phyloP scores from a whole-genome alignment of 2,329 filamentous ascomycete genomes.

The Claviceps maximensis region DNA sequence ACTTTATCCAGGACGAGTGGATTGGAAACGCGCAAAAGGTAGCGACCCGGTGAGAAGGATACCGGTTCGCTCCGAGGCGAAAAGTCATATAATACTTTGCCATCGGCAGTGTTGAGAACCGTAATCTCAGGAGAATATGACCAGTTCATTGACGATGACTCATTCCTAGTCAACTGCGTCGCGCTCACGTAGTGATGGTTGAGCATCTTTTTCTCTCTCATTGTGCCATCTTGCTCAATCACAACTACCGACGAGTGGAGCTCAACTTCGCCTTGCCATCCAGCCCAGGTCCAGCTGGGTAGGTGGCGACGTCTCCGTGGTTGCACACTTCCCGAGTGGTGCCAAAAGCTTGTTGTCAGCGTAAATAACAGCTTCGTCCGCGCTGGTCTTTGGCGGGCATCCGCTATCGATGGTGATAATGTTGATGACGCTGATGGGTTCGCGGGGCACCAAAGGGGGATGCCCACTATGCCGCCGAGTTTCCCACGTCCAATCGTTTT shows the following conservation, averaged over 20 bases:
- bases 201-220: conserved; percentile 18
- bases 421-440: background rate
- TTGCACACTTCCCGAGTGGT: conserved; percentile 16
- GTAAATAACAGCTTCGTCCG: conserved; percentile 21
- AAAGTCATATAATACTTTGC: conserved; percentile 21
- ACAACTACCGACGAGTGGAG: conserved; percentile 20
- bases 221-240: conserved; percentile 17
- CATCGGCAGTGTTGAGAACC: conserved; percentile 15
- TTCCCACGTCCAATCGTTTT: conserved; percentile 17
- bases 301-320: conserved; percentile 17
- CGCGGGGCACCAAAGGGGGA: conserved; percentile 18
- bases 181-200: conserved; percentile 23
- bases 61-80: conserved; percentile 8
- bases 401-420: background rate
- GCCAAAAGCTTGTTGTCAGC: conserved; percentile 23
- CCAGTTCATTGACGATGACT: conserved; percentile 18
- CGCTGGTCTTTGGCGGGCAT: conserved; percentile 10
- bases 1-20: conserved; percentile 21
- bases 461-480: conserved; percentile 18
- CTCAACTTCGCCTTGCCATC: conserved; percentile 22
- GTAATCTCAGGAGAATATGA: conserved; percentile 21
- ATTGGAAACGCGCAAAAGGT: conserved; percentile 19
- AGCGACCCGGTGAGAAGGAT: conserved; percentile 14
- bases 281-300: conserved; percentile 25
- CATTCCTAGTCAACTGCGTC: conserved; percentile 21